Evolutionary conservation across 164 flowering plant species (phyloP), one percentile per base, ranked within the genome.

Genomic region (Cinnamomum chago): DNA sequence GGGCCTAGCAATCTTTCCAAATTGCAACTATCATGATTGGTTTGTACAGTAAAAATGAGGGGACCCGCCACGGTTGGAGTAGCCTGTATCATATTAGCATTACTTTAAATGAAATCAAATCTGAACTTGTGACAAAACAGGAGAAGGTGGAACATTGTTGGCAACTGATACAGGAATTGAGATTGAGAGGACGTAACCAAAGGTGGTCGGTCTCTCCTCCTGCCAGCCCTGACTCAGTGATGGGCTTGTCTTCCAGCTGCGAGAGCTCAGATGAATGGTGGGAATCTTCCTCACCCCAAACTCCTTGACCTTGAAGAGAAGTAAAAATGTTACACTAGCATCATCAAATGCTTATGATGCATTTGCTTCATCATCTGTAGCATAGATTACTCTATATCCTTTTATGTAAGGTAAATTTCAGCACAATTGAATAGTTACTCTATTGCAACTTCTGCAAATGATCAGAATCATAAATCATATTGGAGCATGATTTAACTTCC

Each of bases 211-310:
- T 25, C 13, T 75, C 79, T 1, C 40, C 64, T 17, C 90, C 88
- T 1, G 83, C 82, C 14, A 92, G 95, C 79, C 97, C 97, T 28
- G 86, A 76, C 11, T 92, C 88, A 13, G 89, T 94, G 2, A 82
- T 88, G 33, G 96, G 89, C 67, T 81, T 84, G 50, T 84, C 85
- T 10, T 92, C 90, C 76, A 90, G 95, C 85, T 25, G 33, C 73
- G 95, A 90, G 30, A 86, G 90, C 84, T 86, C 90, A 0, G 85
- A 83, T 50, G 89, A 85, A 65, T 88, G 92, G 22, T 86, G 90
- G 92, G 80, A 78, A 1, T 70, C 86, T 20, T 72, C 89, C 4
- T 88, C 92, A 86, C 79, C 84, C 86, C 1, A 85, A 79, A 83
- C 84, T 86, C 27, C 71, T 81, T 79, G 17, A 60, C 80, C 67